Conservation (phyloP, 31 red algal genomes). For the Bonnemaisonia californica region DNA sequence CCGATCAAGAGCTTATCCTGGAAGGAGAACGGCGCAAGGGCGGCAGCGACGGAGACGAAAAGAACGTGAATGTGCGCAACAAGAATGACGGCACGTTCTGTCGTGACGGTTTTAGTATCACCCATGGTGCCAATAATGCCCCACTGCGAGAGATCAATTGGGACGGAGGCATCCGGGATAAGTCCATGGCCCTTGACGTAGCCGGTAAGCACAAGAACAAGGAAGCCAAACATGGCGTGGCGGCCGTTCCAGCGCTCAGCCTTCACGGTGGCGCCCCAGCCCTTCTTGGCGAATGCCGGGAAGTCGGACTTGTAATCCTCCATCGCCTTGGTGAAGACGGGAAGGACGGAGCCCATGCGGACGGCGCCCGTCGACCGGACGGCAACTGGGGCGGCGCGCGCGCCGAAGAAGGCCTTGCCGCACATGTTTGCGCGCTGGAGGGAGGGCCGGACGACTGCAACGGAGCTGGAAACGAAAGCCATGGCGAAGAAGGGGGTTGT, state of each 20-base stretch:
- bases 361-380: constrained; percentile 15
- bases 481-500: constrained; percentile 15
- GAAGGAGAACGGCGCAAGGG: constrained; percentile 91
- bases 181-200: constrained; percentile 90
- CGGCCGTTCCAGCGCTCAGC: constrained; percentile 96
- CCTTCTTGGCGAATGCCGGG: constrained; percentile 80
- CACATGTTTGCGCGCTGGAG: constrained; percentile 31
- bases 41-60: constrained; percentile 78
- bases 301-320: constrained; percentile 84
- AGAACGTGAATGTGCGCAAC: constrained; percentile 94
- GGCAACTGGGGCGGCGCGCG: constrained; percentile 13
- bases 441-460: constrained; percentile 52
- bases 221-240: constrained; percentile 92
- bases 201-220: constrained; percentile 69
- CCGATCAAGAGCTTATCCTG: constrained; percentile 89
- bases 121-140: constrained; percentile 71
- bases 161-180: constrained; percentile 63
- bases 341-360: constrained; percentile 24
- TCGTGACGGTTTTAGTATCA: constrained; percentile 56
- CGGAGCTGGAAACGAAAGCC: constrained; percentile 66
- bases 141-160: constrained; percentile 72
- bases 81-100: constrained; percentile 80
- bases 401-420: constrained; percentile 34
- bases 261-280: constrained; percentile 90
- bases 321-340: constrained; percentile 86